Base-by-base conservation (phyloP, 2,329 filamentous ascomycete species). In the Mycosphaerella arachidis region DNA sequence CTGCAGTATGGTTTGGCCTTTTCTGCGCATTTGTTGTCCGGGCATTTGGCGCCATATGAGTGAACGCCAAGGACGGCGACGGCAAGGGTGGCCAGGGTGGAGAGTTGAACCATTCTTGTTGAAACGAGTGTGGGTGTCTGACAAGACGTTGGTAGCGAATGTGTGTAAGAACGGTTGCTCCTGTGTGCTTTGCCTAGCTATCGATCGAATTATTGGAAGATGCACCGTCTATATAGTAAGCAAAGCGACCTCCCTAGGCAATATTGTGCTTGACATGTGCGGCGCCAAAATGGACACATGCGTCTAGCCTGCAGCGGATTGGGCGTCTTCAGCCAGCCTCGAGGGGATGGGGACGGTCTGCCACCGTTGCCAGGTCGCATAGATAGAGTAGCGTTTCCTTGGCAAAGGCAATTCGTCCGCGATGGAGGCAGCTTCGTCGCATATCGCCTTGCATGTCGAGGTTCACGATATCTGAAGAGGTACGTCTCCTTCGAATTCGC, bases 1-100 rank as follows among this genome's bases (percentile, higher is more conserved):
- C 56, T 57, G 48, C 56, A 57, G 20, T 57, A 53, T 9, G 56
- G 20, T 16, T 48, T 40, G 1, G 56, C 56, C 6, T 31, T 57
- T 29, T 53, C 43, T 35, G 33, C 43, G 37, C 56, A 57, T 1
- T 57, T 37, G 35, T 57, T 53, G 56, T 37, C 56, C 16, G 56
- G 56, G 35, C 56, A 57, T 43, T 16, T 16, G 13, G 40, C 13
- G 6, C 40, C 40, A 16, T n/a, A 43, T 43, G 40, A 43, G 13
- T 43, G 40, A n/a, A 18, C 40, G 40, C 40, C 40, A 16, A 43
- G 8, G n/a, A 43, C 40, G 40, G 13, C 40, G 8, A n/a, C 40
- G 13, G 40, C 40, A 9, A 43, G 3, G 18, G 40, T 43, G 40
- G 40, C 40, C 13, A 43, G 40, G n/a, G 40, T 43, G 13, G 40